Base-by-base conservation (phyloP, 2,329 filamentous ascomycete species). In the Periconia sp. region DNA sequence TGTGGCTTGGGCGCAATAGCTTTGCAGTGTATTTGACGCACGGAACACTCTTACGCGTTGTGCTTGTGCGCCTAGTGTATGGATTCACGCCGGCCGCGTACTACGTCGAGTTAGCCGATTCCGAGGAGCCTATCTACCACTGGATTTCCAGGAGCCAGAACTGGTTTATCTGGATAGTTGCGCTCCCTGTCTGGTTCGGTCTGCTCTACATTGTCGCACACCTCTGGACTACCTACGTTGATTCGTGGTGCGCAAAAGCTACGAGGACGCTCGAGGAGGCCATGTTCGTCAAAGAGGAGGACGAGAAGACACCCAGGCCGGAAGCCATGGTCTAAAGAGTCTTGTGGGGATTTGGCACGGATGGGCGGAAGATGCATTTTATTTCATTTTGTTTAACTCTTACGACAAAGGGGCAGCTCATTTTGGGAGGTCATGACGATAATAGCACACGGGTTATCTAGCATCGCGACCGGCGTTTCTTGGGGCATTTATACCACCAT, bases 1-100 rank as follows among this genome's bases (percentile, higher is more conserved):
- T 82, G 54, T 83, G 79, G 79, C 71, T 83, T 3, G 81, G 81
- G n/a, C 76, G 77, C 54, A 80, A 82, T 64, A 81, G 78, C 49
- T 83, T 83, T 54, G 80, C 81, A 20, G 80, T 83, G 5, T 83
- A 83, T 60, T 76, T 83, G 13, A 74, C 78, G 10, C 81, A 83
- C 63, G 81, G 81, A 45, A 82, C 80, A 0, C 74, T 83, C 15
- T 65, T 83, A 44, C 78, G 81, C 18, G 79, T 78, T 1, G 75
- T 81, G 1, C 75, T 80, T 19, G 76, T 76, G 40, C 81, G 81
- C 73, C 76, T 82, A 65, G 74, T 82, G 7, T 83, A 82, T 57
- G 80, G 80, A 33, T 79, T 80, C 54, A 76, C 72, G 45, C 76
- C 76, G 23, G 69, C 78, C 55, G 76, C 77, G 2, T 79, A 75